phyloP scores from a whole-genome alignment of 805 yeast species.

The Candida koratica region DNA sequence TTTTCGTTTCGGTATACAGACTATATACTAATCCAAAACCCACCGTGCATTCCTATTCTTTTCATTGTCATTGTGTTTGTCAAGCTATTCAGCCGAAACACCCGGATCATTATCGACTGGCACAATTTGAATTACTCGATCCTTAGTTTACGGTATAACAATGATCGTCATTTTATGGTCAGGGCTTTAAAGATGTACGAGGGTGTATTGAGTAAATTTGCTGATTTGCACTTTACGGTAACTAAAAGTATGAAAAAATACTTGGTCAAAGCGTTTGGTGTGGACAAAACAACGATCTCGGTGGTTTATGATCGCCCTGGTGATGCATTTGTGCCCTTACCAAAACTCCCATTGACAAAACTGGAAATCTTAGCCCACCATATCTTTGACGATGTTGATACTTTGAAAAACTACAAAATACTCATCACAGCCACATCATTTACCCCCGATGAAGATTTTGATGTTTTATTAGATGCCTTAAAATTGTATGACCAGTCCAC shows the following conservation, averaged over 20 bases:
- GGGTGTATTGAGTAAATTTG: slow-evolving; percentile 52
- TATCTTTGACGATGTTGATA: slow-evolving; percentile 24
- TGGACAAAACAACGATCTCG: slow-evolving; percentile 43
- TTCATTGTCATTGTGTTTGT: slow-evolving; percentile 57
- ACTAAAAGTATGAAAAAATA: slow-evolving; percentile 67
- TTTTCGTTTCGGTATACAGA: slow-evolving; percentile 57
- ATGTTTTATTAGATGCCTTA: slow-evolving; percentile 64
- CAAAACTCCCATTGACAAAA: slow-evolving; percentile 27
- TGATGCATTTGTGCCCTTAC: slow-evolving; percentile 54
- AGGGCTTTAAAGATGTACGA: slow-evolving; percentile 61
- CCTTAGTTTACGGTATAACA: slow-evolving; percentile 58
- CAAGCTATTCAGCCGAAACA: slow-evolving; percentile 44
- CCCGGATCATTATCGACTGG: slow-evolving; percentile 85
- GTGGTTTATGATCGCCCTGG: slow-evolving; percentile 89
- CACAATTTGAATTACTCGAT: slow-evolving; percentile 90
- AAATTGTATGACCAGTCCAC: slow-evolving; percentile 47
- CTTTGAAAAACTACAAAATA: slow-evolving; percentile 48
- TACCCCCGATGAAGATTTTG: slow-evolving; percentile 92
- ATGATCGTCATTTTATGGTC: slow-evolving; percentile 59
- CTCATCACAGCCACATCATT: slow-evolving; percentile 86
- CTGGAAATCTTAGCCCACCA: slow-evolving; percentile 23
- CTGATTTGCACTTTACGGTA: slow-evolving; percentile 76
- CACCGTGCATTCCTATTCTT: slow-evolving; percentile 85
- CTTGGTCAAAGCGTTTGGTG: slow-evolving; percentile 51
- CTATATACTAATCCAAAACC: slow-evolving; percentile 78